Evolutionary conservation across 495 filamentous ascomycete genomes (phyloP).

Genomic region (Penicillium dipodomyicola): DNA sequence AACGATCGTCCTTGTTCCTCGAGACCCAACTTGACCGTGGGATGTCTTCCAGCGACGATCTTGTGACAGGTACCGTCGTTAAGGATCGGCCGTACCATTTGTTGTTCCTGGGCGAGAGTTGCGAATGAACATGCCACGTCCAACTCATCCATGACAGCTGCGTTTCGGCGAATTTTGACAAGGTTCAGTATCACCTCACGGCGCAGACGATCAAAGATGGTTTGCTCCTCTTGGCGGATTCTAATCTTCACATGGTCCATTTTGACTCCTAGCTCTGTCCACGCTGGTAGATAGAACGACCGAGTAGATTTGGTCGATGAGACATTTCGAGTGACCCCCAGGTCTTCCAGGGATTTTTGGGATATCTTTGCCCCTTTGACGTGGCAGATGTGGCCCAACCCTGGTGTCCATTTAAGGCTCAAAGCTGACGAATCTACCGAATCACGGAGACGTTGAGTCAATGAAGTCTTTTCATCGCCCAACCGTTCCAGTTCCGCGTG

Average conservation of each 20-base stretch:
- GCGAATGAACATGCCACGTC: slow-evolving; percentile 87
- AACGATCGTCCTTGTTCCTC: slow-evolving; percentile 78
- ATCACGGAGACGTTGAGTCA: slow-evolving; percentile 60
- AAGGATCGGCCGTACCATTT: slow-evolving; percentile 69
- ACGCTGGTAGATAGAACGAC: slow-evolving; percentile 78
- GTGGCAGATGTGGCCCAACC: slow-evolving; percentile 84
- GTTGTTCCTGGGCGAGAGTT: slow-evolving; percentile 67
- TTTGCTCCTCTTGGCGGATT: slow-evolving; percentile 77
- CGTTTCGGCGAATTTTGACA: slow-evolving; percentile 81
- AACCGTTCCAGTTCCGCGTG: slow-evolving; percentile 63
- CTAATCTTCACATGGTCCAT: slow-evolving; percentile 71
- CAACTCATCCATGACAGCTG: slow-evolving; percentile 83
- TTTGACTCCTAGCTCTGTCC: slow-evolving; percentile 72
- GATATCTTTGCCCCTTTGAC: slow-evolving; percentile 76
- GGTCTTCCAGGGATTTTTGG: slow-evolving; percentile 40
- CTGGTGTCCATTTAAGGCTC: slow-evolving; percentile 78
- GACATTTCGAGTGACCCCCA: slow-evolving; percentile 57
- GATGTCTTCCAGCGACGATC: slow-evolving; percentile 81
- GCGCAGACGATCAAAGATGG: slow-evolving; percentile 67
- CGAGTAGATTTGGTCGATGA: slow-evolving; percentile 78
- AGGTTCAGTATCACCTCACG: slow-evolving; percentile 73
- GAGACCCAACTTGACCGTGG: slow-evolving; percentile 81
- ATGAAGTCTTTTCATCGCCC: slow-evolving; percentile 51
- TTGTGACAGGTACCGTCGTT: slow-evolving; percentile 56
- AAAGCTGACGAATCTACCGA: slow-evolving; percentile 57